These are phyloP conservation scores for Trichoderma harzianum DNA, from an alignment of 2,329 filamentous ascomycete species.

Conservation along the genomic window DNA sequence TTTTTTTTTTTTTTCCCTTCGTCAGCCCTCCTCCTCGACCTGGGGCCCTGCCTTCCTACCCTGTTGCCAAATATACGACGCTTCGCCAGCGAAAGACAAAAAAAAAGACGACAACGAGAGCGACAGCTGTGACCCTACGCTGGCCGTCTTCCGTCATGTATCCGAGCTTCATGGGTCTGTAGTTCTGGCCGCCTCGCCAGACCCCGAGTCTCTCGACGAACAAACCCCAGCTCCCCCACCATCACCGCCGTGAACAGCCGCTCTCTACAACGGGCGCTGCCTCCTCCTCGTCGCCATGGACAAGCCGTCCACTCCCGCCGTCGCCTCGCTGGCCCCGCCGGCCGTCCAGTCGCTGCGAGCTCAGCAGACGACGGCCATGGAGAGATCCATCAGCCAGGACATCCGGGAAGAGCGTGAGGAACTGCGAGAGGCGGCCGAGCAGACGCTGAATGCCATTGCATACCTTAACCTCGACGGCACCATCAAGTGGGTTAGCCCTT, in stretches of 20 bases:
- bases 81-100: conserved; percentile 18
- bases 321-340: conserved; percentile 45
- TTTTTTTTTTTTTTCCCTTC: not conserved
- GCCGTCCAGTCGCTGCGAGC: conserved; percentile 51
- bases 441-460: conserved; percentile 93
- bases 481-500: conserved; percentile 94
- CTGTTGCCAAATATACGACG: conserved; percentile 1
- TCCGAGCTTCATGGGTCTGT: conserved; percentile 41
- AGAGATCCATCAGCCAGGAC: conserved; percentile 74
- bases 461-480: conserved; percentile 87
- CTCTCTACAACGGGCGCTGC: conserved; percentile 12
- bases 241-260: conserved; percentile 14
- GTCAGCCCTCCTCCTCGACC: conserved; percentile 14
- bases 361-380: conserved; percentile 51
- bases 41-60: not conserved
- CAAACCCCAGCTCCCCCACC: conserved; percentile 9
- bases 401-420: conserved; percentile 93
- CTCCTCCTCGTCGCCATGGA: conserved; percentile 41
- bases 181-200: conserved; percentile 49
- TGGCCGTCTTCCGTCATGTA: conserved; percentile 43
- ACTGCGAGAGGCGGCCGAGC: conserved; percentile 89
- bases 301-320: conserved; percentile 30
- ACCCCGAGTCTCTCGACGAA: conserved; percentile 30
- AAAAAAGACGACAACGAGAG: conserved; percentile 20
- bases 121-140: conserved; percentile 22